Percentiles rank a stretch among this genome's conserved stretches.
Conservation (phyloP, 2,329 filamentous ascomycete genomes). For the Ceratocystis diversiconidia region DNA sequence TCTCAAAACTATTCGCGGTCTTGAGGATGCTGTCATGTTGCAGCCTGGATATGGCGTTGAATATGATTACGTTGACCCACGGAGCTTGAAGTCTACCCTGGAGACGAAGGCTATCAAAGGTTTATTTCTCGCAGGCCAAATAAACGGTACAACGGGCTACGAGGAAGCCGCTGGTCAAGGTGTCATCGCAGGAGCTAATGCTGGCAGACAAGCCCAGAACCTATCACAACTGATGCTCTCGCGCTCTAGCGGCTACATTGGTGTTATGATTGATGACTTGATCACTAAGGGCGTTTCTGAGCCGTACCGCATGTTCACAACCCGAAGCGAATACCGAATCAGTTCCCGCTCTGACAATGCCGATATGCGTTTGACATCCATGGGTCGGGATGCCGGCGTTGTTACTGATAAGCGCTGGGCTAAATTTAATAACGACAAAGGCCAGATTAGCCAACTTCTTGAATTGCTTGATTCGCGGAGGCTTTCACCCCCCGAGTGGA, state of each 20-base stretch:
- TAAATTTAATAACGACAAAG: constrained; percentile 48
- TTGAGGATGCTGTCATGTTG: constrained; percentile 82
- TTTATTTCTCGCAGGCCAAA: constrained; percentile 86
- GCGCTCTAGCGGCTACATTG: constrained; percentile 85
- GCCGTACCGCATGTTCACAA: constrained; percentile 97
- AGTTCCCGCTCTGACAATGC: constrained; percentile 87
- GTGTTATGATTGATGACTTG: constrained; percentile 96
- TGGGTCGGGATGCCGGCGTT: constrained; percentile 62
- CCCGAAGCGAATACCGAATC: constrained; percentile 89
- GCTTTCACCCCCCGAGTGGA: constrained; percentile 52
- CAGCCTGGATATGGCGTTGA: constrained; percentile 95
- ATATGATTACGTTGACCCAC: constrained; percentile 95
- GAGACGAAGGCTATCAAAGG: constrained; percentile 87
- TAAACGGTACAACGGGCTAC: constrained; percentile 96
- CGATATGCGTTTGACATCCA: constrained; percentile 67
- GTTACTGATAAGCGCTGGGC: constrained; percentile 69
- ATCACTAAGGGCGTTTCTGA: constrained; percentile 94
- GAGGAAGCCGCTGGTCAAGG: constrained; percentile 95
- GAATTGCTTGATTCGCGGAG: constrained; percentile 42
- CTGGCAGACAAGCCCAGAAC: constrained; percentile 61
- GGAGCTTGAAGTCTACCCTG: constrained; percentile 71
- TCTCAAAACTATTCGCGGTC: constrained; percentile 71
- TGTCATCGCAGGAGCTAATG: constrained; percentile 83
- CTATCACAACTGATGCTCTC: constrained; percentile 54
- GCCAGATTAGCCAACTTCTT: constrained; percentile 54